Conservation (phyloP, 257 asterid species). For the Solanum virginianum region DNA sequence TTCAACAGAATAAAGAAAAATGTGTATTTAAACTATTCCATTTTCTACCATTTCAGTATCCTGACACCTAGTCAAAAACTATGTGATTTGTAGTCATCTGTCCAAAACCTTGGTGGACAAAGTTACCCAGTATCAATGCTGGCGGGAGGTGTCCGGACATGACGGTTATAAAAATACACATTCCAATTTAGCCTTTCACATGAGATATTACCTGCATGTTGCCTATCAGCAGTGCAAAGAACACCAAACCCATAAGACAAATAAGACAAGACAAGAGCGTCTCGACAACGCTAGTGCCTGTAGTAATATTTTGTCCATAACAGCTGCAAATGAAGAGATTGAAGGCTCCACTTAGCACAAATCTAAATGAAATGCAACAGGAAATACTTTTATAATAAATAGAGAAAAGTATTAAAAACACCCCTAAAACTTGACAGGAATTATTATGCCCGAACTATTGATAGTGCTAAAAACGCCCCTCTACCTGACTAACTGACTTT, state of each 20-base stretch:
- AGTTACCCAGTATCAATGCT: not conserved
- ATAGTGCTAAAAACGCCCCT: no score
- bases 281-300: slow-evolving; percentile 47
- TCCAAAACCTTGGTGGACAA: not conserved
- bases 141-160: not conserved
- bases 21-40: not conserved
- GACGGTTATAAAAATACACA: not conserved
- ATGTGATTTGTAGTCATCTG: not conserved
- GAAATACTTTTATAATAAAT: not conserved
- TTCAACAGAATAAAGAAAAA: not conserved
- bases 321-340: slow-evolving; percentile 35
- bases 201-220: slow-evolving; percentile 63
- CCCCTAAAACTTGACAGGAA: no score
- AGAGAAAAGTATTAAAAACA: no score
- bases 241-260: slow-evolving; percentile 72
- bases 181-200: not conserved
- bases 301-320: slow-evolving; percentile 55
- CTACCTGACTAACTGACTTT: no score
- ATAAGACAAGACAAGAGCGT: slow-evolving; percentile 47
- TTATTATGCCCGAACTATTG: no score
- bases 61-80: not conserved
- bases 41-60: not conserved
- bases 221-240: slow-evolving; percentile 76
- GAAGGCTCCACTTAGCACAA: not conserved
- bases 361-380: not conserved